These are phyloP conservation scores for Monosporascus sp. DNA, from an alignment of 2,329 filamentous ascomycete species.

Conservation along the genomic window DNA sequence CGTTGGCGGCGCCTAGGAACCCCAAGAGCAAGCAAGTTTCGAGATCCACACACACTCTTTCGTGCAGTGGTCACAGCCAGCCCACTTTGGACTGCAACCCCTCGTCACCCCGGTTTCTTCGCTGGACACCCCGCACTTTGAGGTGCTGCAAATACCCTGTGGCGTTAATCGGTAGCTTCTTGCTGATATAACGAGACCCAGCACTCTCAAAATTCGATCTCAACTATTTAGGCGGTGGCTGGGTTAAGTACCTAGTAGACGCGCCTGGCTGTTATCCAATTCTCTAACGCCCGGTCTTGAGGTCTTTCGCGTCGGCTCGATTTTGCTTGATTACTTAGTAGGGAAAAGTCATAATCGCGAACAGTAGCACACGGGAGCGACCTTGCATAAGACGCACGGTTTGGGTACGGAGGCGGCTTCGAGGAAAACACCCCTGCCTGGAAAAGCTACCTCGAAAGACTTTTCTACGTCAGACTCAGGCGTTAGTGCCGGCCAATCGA, in stretches of 20 bases:
- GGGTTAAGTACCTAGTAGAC: no score
- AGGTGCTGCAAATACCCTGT: not conserved
- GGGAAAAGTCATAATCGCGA: no score
- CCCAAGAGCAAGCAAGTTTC: not conserved
- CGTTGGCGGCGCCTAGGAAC: not conserved
- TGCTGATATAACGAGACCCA: no score
- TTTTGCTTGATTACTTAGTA: no score
- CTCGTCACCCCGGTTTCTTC: not conserved
- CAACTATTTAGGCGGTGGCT: no score
- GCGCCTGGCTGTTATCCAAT: no score
- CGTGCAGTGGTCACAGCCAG: not conserved
- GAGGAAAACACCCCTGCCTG: not conserved
- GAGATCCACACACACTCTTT: not conserved
- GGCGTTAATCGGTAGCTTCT: not conserved
- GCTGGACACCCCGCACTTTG: not conserved
- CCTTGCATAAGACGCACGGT: not conserved
- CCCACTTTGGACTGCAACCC: not conserved
- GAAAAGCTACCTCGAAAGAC: not conserved
- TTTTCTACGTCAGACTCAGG: not conserved
- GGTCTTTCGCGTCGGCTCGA: no score
- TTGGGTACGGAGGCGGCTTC: not conserved
- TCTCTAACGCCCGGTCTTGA: no score
- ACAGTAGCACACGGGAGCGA: not conserved
- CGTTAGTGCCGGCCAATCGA: not conserved
- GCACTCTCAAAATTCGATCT: no score